Conservation (phyloP, 2,329 filamentous ascomycete genomes). For the Colletotrichum australisinense region DNA sequence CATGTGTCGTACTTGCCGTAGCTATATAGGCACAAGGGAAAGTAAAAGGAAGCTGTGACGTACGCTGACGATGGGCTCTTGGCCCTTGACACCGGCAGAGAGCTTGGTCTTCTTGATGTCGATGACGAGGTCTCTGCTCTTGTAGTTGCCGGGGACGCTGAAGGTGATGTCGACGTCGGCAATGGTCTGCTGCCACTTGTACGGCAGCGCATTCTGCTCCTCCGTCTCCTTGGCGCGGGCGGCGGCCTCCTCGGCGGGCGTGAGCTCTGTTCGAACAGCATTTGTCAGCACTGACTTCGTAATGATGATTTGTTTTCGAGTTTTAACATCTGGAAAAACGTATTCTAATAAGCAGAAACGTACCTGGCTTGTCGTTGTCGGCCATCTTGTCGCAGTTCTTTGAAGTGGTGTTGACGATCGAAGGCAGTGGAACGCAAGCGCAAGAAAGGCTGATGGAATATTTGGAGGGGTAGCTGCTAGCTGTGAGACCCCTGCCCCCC, state of each 20-base stretch:
- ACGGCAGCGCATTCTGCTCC: constrained; percentile 91
- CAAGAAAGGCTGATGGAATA: constrained; percentile 30
- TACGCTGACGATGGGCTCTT: constrained; percentile 86
- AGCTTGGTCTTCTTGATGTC: constrained; percentile 84
- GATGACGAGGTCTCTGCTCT: constrained; percentile 85
- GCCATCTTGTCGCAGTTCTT: constrained; percentile 47
- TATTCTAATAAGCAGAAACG: neutral
- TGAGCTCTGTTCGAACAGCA: constrained; percentile 57
- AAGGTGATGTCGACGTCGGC: constrained; percentile 85
- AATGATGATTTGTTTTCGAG: neutral
- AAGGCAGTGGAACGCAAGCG: constrained; percentile 37
- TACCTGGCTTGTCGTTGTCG: constrained; percentile 53
- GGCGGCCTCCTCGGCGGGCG: constrained; percentile 67
- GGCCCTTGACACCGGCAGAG: constrained; percentile 86
- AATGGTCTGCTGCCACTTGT: constrained; percentile 98
- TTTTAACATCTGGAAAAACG: neutral
- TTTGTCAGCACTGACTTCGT: constrained; percentile 48
- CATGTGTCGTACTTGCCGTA: neutral
- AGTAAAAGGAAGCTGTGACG: constrained; percentile 36
- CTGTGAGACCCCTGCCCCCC: constrained; percentile 7
- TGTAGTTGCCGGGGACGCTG: constrained; percentile 82
- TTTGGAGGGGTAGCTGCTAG: constrained; percentile 40
- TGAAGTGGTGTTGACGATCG: constrained; percentile 26
- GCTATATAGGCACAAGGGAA: neutral
- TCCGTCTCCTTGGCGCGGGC: constrained; percentile 78